Percentiles rank a stretch among this genome's conserved stretches.
Conservation (phyloP, 805 yeast genomes). For the Suhomyces sp. region DNA sequence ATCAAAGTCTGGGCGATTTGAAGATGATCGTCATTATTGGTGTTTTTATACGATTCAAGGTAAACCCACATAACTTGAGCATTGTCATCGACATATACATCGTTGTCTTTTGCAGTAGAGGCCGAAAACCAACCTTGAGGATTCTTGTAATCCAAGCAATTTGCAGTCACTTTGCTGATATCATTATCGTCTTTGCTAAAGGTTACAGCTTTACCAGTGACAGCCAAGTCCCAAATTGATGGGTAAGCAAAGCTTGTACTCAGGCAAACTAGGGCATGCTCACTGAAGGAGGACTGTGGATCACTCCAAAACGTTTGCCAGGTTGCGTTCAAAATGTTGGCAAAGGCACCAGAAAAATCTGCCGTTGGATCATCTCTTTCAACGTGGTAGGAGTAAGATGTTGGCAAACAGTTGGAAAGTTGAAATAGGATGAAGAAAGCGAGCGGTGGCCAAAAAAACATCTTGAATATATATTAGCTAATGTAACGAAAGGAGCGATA, state of each 20-base stretch:
- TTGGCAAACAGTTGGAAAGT: neutral
- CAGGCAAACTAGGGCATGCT: conserved; percentile 7
- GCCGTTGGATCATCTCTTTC: neutral
- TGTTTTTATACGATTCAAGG: conserved; percentile 10
- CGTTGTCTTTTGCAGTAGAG: conserved; percentile 9
- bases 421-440: neutral
- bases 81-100: conserved; percentile 14
- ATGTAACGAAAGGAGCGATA: neutral
- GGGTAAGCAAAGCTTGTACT: conserved; percentile 5
- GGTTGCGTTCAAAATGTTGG: conserved; percentile 9
- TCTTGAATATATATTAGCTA: neutral
- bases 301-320: conserved; percentile 19
- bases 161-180: conserved; percentile 3
- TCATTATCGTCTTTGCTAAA: conserved; percentile 1
- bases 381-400: neutral
- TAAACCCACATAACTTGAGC: conserved; percentile 14
- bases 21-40: conserved; percentile 7
- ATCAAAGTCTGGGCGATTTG: conserved; percentile 7
- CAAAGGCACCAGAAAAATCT: conserved; percentile 6
- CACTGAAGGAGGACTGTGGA: conserved; percentile 8
- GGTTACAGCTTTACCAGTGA: conserved; percentile 12
- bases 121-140: conserved; percentile 13
- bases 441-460: neutral
- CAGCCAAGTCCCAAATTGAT: conserved; percentile 14
- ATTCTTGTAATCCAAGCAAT: conserved; percentile 8